These are phyloP conservation scores for Aspergillus fumigatiaffinis DNA, from an alignment of 2,329 filamentous ascomycete species.

Conservation along the genomic window DNA sequence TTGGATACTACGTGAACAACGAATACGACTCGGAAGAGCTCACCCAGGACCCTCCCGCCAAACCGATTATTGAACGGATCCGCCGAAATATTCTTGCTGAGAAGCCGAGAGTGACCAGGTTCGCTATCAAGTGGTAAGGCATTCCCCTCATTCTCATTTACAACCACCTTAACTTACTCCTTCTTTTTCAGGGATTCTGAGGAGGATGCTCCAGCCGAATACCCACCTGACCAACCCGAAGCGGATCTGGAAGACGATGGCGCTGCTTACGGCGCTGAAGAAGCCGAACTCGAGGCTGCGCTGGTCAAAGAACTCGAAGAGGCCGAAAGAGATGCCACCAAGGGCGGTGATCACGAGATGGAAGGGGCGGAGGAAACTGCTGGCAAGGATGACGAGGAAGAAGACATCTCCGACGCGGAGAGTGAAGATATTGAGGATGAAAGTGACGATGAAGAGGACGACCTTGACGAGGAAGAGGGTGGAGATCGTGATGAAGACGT, in stretches of 20 bases:
- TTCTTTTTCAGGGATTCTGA: slow-evolving; percentile 76
- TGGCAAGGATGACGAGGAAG: slow-evolving; percentile 51
- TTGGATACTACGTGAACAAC: slow-evolving; percentile 99
- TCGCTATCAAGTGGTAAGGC: slow-evolving; percentile 92
- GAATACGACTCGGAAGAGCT: slow-evolving; percentile 94
- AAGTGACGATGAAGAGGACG: slow-evolving; percentile 68
- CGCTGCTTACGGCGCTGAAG: slow-evolving; percentile 85
- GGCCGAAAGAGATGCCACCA: slow-evolving; percentile 38
- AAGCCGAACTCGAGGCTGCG: slow-evolving; percentile 68
- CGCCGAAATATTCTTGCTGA: slow-evolving; percentile 89
- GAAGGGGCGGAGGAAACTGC: slow-evolving; percentile 60
- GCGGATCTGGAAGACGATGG: slow-evolving; percentile 82
- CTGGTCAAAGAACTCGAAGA: slow-evolving; percentile 51
- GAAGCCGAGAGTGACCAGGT: slow-evolving; percentile 95
- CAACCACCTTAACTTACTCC: background rate
- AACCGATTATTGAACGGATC: slow-evolving; percentile 89
- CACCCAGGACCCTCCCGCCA: slow-evolving; percentile 80
- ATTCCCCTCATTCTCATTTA: background rate
- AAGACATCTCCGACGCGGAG: slow-evolving; percentile 69
- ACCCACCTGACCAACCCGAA: slow-evolving; percentile 94
- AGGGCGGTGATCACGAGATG: slow-evolving; percentile 68
- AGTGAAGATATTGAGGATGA: slow-evolving; percentile 77
- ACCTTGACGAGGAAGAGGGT: slow-evolving; percentile 60
- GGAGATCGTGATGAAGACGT: slow-evolving; percentile 56
- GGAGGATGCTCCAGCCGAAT: slow-evolving; percentile 90